A percentile compares a stretch with the other conserved stretches of the same genome.
Evolutionary conservation across 768 basidiomycete genomes (phyloP).

Genomic region (Lactifluus piperatus): DNA sequence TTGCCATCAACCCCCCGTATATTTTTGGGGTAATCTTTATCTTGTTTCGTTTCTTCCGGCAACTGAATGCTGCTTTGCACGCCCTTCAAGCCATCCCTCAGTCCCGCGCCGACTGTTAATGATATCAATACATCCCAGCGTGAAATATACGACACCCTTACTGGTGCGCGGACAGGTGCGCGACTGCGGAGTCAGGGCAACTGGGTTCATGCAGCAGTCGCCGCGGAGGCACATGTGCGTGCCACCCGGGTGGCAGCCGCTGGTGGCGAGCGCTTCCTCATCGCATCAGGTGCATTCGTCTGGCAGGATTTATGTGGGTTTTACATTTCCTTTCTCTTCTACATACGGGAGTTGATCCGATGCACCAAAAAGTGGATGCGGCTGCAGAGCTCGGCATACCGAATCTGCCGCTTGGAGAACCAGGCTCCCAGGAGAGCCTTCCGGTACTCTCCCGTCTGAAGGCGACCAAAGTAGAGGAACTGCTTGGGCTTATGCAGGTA

Average conservation of each 20-base stretch:
- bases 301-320: slow-evolving; percentile 7
- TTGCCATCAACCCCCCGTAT: slow-evolving; percentile 45
- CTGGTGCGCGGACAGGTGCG: background rate
- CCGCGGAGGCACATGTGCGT: slow-evolving; percentile 10
- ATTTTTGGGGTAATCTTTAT: slow-evolving; percentile 7
- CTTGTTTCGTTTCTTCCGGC: background rate
- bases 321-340: background rate
- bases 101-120: slow-evolving; percentile 2
- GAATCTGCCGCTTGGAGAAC: slow-evolving; percentile 6
- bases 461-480: slow-evolving; percentile 1
- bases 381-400: slow-evolving; percentile 6
- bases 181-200: background rate
- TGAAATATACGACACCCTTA: slow-evolving; percentile 6
- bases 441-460: background rate
- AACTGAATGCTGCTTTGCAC: background rate
- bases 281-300: slow-evolving; percentile 1
- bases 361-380: background rate
- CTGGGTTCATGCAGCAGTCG: slow-evolving; percentile 2
- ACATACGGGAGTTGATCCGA: background rate
- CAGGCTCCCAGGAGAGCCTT: background rate
- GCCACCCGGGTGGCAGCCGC: background rate
- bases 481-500: background rate
- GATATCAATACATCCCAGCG: slow-evolving; percentile 15
- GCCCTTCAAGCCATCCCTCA: slow-evolving; percentile 25
- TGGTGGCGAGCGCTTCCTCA: slow-evolving; percentile 11